Conservation (phyloP, 805 yeast species). For the Saccharomycopsis sp. region DNA sequence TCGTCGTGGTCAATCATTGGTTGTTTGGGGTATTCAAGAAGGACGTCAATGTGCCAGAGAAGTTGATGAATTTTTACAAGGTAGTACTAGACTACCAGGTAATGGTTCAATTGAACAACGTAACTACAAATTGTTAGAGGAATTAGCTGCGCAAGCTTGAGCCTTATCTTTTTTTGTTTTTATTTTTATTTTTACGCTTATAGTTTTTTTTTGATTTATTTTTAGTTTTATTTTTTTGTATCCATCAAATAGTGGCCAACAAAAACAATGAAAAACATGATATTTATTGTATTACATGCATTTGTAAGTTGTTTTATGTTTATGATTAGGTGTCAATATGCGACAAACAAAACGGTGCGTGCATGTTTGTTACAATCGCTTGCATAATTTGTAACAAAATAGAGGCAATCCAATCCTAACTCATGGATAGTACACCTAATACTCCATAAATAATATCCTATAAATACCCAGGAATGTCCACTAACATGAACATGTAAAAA, state of each 20-base stretch:
- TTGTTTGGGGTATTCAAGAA: constrained; percentile 99
- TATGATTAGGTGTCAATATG: no score
- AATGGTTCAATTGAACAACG: constrained; percentile 89
- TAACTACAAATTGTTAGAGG: constrained; percentile 68
- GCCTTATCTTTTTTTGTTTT: background rate
- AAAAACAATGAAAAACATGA: background rate
- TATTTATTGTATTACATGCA: background rate
- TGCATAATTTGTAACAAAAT: no score
- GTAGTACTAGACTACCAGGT: constrained; percentile 80
- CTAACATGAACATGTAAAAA: background rate
- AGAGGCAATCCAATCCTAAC: no score
- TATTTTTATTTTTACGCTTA: background rate
- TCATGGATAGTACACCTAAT: background rate
- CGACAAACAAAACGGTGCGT: no score
- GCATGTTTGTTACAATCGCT: no score
- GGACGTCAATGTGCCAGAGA: constrained; percentile 98
- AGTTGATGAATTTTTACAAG: constrained; percentile 76
- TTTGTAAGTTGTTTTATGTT: background rate
- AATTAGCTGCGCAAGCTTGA: constrained; percentile 20
- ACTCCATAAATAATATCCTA: background rate
- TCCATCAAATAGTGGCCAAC: background rate
- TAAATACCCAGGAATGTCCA: background rate
- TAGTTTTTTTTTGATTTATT: background rate
- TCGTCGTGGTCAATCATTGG: constrained; percentile 96
- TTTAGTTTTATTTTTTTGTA: background rate